Evolutionary conservation across 306 rosid species (phyloP).

Genomic region (Corylus americana): DNA sequence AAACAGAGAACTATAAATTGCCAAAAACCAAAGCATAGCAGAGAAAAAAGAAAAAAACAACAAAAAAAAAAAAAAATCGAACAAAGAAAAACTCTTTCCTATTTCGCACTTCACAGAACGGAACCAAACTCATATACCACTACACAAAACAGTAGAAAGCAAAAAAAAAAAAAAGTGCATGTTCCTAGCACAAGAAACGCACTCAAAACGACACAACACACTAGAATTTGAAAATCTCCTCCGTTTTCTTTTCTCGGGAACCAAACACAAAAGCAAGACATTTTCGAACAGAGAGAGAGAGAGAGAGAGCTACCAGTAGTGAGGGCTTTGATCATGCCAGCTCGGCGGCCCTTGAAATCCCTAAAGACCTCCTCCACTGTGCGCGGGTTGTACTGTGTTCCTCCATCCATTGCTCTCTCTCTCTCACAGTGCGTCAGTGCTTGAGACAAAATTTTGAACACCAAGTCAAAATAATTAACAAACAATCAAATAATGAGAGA

Average conservation of each 20-base stretch:
- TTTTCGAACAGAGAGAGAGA: background rate
- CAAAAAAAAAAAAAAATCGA: background rate
- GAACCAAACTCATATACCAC: background rate
- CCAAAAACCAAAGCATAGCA: background rate
- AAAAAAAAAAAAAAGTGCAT: background rate
- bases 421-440: background rate
- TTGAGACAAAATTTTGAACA: background rate
- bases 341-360: conserved; percentile 91
- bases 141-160: background rate
- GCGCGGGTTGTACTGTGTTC: conserved; percentile 71
- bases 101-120: background rate
- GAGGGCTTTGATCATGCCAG: conserved; percentile 81
- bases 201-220: background rate
- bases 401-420: conserved; percentile 50
- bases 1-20: conserved; percentile 3
- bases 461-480: conserved; percentile 22
- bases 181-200: background rate
- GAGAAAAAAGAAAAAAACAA: background rate
- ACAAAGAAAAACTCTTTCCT: background rate
- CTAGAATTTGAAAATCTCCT: background rate
- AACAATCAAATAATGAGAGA: background rate
- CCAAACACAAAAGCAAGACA: background rate
- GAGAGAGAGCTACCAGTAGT: conserved; percentile 54
- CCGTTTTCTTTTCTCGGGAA: background rate
- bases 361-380: conserved; percentile 90